phyloP scores from a whole-genome alignment of 176 grass and related monocot genomes.

The Pontederia crassipes region DNA sequence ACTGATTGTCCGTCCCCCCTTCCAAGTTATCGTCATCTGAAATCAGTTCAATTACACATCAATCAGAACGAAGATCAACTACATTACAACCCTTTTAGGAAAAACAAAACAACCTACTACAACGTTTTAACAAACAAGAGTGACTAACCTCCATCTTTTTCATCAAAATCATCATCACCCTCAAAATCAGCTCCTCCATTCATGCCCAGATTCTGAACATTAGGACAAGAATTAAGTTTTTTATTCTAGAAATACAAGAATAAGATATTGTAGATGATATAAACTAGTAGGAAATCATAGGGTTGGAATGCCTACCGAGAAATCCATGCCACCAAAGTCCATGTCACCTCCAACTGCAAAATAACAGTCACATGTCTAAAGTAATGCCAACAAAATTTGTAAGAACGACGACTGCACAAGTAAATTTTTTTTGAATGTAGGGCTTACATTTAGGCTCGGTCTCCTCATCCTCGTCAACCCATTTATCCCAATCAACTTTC shows the following conservation, averaged over 20 bases:
- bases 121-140: no score
- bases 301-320: constrained; percentile 36
- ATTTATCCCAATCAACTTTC: constrained; percentile 99
- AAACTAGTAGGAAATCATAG: not conserved
- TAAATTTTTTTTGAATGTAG: not conserved
- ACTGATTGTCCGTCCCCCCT: no score
- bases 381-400: not conserved
- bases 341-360: constrained; percentile 37
- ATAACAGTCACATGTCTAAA: not conserved
- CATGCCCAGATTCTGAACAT: not conserved
- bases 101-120: no score
- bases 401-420: not conserved
- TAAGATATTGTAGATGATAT: not conserved
- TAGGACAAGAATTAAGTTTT: not conserved
- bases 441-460: constrained; percentile 22
- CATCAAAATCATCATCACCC: not conserved
- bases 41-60: no score
- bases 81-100: no score
- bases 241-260: no score
- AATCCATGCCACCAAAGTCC: constrained; percentile 92
- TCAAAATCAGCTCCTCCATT: not conserved
- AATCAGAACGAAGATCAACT: no score
- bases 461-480: constrained; percentile 98
- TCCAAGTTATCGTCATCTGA: no score
- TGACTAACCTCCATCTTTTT: not conserved